A percentile compares a stretch with the other conserved stretches of the same genome.
Conservation (phyloP, 202 grass and related monocot species). For the Cymbopogon flexuosus region DNA sequence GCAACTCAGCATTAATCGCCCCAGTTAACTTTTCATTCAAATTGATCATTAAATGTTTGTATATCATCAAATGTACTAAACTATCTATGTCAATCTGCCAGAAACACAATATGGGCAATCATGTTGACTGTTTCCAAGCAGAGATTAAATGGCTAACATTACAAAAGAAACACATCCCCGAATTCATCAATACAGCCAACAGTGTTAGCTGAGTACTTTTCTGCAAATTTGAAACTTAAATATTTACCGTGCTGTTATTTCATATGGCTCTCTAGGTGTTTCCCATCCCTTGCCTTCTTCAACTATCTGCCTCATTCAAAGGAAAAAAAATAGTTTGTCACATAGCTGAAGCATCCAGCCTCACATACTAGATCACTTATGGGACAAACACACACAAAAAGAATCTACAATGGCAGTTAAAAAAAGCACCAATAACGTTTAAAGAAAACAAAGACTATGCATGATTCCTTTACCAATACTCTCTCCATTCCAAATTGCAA, state of each 20-base stretch:
- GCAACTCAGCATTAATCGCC: background rate
- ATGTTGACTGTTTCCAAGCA: background rate
- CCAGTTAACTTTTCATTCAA: conserved; percentile 2
- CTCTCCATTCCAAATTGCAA: background rate
- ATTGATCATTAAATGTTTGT: background rate
- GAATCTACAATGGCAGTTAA: background rate
- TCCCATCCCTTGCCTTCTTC: conserved; percentile 94
- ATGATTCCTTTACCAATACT: background rate
- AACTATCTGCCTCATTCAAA: conserved; percentile 54
- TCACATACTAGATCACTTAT: conserved; percentile 12
- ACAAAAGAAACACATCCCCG: conserved; percentile 7
- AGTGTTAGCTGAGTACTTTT: background rate
- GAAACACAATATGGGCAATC: conserved; percentile 6
- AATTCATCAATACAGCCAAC: conserved; percentile 14
- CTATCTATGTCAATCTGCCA: conserved; percentile 10
- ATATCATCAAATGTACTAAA: background rate
- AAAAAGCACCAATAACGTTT: background rate
- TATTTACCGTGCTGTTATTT: conserved; percentile 75
- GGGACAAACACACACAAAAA: conserved; percentile 21
- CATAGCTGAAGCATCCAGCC: background rate
- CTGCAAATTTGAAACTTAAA: conserved; percentile 21
- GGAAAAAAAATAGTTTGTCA: background rate
- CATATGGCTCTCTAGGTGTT: conserved; percentile 93
- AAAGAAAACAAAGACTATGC: background rate
- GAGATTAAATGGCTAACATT: background rate